Evolutionary conservation across 2,329 filamentous ascomycete species (phyloP).

Genomic region (Paracorniculantispora psalliotae): DNA sequence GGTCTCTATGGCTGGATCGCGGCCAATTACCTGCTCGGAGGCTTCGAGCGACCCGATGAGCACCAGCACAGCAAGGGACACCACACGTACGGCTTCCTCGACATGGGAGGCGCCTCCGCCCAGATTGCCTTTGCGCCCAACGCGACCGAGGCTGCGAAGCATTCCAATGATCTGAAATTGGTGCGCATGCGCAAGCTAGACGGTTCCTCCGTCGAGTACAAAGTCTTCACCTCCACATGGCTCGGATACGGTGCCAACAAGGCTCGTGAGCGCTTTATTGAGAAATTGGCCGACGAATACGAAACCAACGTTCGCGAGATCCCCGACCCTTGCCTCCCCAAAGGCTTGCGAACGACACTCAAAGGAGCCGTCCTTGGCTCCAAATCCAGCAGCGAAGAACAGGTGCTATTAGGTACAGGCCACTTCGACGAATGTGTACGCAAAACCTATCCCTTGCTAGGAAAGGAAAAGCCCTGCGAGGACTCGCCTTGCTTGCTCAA

Average conservation of each 20-base stretch:
- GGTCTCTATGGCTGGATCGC: slow-evolving; percentile 97
- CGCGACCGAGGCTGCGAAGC: slow-evolving; percentile 79
- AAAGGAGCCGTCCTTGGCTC: slow-evolving; percentile 54
- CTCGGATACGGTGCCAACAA: slow-evolving; percentile 96
- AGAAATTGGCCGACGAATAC: slow-evolving; percentile 65
- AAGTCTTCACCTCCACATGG: slow-evolving; percentile 94
- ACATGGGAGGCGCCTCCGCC: slow-evolving; percentile 96
- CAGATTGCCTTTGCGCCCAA: slow-evolving; percentile 98
- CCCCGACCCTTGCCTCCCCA: slow-evolving; percentile 86
- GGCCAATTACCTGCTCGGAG: slow-evolving; percentile 88
- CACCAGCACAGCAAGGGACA: slow-evolving; percentile 83
- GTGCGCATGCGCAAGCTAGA: slow-evolving; percentile 79
- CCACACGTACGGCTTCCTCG: slow-evolving; percentile 93
- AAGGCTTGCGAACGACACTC: slow-evolving; percentile 67
- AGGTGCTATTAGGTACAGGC: slow-evolving; percentile 74
- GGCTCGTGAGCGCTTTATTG: slow-evolving; percentile 79
- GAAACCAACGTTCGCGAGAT: slow-evolving; percentile 58
- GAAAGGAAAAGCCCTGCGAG: slow-evolving; percentile 80
- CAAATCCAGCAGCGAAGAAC: slow-evolving; percentile 30
- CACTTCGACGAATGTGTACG: slow-evolving; percentile 79
- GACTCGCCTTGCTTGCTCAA: slow-evolving; percentile 85
- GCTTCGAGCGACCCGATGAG: slow-evolving; percentile 71
- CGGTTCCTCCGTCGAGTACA: slow-evolving; percentile 72
- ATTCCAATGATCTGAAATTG: slow-evolving; percentile 82
- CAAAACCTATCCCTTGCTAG: slow-evolving; percentile 77